Base-by-base conservation (phyloP, 352 stramenopile genomes). In the Nothophytophthora sp. region DNA sequence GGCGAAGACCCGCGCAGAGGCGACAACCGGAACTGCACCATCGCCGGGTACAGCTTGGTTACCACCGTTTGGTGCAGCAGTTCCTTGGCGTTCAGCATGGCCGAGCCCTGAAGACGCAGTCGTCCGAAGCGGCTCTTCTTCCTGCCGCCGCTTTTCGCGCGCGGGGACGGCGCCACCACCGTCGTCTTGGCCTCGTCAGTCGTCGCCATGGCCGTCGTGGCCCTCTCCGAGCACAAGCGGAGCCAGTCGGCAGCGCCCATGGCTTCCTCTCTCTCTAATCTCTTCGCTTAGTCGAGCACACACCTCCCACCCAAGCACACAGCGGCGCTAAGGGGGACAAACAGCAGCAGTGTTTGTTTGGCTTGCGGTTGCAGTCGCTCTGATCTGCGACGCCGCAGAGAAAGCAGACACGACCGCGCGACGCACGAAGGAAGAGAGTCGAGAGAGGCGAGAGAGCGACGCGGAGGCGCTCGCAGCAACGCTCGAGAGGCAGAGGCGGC, bases 41-140 rank as follows among this genome's bases (percentile, higher is more conserved):
- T 78, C n/a, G 50, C 50, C 10, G 68, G 68, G 42, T 74, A 78
- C 16, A 78, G 44, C 35, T 70, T 73, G 13, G 56, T 69, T 22
- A 79, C 68, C 0, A 79, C 68, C 22, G 69, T 74, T 20, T 76
- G 69, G 25, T 79, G 69, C 42, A 79, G 12, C 24, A 76, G 37
- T 2, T 63, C 69, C 45, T 79, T 79, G 42, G 69, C 68, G 43
- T 68, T 79, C 46, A 72, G 24, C 55, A 71, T 67, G 20, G 65
- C 60, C 30, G 64, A 79, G 29, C 66, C 66, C 38, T 79, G 69
- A 20, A 79, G 43, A 11, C 69, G 51, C 22, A 79, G 40, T 11
- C 60, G 50, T 8, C 50, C 40, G 16, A 74, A 71, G 57, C 69
- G 69, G n/a, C 28, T 60, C 28, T 25, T 25, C 46, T 57, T 56